A percentile compares a stretch with the other conserved stretches of the same genome.
phyloP scores from a whole-genome alignment of 805 yeast genomes.

The Candida piceae region DNA sequence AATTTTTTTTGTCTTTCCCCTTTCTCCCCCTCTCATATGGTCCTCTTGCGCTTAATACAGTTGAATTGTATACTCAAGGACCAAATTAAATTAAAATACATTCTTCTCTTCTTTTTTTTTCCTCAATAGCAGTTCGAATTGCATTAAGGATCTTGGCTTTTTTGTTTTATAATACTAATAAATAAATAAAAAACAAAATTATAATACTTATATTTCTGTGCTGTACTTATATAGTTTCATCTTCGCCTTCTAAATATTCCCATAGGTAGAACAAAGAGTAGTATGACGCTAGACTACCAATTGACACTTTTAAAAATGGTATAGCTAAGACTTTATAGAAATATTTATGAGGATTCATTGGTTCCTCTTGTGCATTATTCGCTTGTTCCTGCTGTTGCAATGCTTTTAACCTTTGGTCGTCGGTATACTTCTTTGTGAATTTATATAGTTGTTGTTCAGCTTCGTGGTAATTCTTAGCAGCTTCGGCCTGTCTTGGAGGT shows the following conservation, averaged over 20 bases:
- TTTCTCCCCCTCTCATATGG: no score
- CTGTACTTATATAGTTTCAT: no score
- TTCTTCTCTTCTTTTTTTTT: neutral
- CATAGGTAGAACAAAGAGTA: constrained; percentile 40
- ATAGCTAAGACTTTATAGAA: constrained; percentile 44
- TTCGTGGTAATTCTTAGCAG: neutral
- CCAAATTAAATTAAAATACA: neutral
- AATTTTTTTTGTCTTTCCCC: neutral
- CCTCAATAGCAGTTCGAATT: constrained; percentile 5
- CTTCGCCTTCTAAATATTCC: constrained; percentile 35
- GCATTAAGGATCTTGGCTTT: constrained; percentile 2
- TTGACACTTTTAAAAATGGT: constrained; percentile 42
- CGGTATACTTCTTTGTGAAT: constrained; percentile 1
- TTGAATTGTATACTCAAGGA: constrained; percentile 3
- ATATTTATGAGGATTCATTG: constrained; percentile 25
- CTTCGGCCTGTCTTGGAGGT: constrained; percentile 2
- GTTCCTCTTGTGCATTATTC: constrained; percentile 6
- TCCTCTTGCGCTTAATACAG: constrained; percentile 1
- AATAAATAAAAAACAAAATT: neutral
- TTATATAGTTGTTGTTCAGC: neutral
- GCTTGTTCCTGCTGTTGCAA: neutral
- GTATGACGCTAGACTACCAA: constrained; percentile 41
- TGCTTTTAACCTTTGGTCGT: constrained; percentile 1
- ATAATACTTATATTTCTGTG: no score
- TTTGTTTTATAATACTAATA: no score